A percentile compares a stretch with the other conserved stretches of the same genome.
These are phyloP conservation scores for Eimeria tenella DNA, from an alignment of 169 alveolate species.

Conservation along the genomic window DNA sequence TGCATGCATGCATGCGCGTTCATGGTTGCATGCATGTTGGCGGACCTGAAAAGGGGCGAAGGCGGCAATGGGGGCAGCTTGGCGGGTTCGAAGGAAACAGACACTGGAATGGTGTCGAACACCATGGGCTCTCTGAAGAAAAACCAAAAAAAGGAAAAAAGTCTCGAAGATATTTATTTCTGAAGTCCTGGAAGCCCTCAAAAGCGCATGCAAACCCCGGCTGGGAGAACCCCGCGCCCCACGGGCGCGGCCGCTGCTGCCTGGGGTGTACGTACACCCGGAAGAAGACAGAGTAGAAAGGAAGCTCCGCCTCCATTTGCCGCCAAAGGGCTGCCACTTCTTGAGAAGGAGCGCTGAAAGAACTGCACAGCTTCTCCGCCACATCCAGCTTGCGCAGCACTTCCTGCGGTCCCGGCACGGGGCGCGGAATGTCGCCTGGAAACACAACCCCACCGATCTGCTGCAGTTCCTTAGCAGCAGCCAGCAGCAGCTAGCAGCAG, in stretches of 20 bases:
- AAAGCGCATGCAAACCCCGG: background rate
- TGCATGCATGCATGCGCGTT: background rate
- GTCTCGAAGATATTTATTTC: background rate
- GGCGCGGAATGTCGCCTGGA: slow-evolving; percentile 5
- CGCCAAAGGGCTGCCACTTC: slow-evolving; percentile 32
- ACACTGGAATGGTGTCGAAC: slow-evolving; percentile 8
- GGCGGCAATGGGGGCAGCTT: slow-evolving; percentile 29
- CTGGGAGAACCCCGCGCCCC: too few species aligned
- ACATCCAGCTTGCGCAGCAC: slow-evolving; percentile 13
- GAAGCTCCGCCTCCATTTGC: slow-evolving; percentile 28
- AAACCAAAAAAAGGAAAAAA: background rate
- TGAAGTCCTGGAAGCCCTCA: background rate
- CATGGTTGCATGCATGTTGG: background rate
- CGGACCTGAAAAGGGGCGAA: slow-evolving; percentile 3
- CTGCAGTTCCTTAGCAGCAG: too few species aligned
- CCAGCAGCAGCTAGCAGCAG: too few species aligned
- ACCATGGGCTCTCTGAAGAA: background rate
- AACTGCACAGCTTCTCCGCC: slow-evolving; percentile 1
- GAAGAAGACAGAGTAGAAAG: slow-evolving; percentile 9
- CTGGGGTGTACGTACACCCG: background rate
- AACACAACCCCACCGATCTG: too few species aligned
- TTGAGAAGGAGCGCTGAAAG: slow-evolving; percentile 17
- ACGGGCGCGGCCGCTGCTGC: too few species aligned
- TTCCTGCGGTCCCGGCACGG: background rate
- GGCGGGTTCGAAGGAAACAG: slow-evolving; percentile 5